Evolutionary conservation across 495 filamentous ascomycete genomes (phyloP).

Genomic region (Penicillium dipodomyicola): DNA sequence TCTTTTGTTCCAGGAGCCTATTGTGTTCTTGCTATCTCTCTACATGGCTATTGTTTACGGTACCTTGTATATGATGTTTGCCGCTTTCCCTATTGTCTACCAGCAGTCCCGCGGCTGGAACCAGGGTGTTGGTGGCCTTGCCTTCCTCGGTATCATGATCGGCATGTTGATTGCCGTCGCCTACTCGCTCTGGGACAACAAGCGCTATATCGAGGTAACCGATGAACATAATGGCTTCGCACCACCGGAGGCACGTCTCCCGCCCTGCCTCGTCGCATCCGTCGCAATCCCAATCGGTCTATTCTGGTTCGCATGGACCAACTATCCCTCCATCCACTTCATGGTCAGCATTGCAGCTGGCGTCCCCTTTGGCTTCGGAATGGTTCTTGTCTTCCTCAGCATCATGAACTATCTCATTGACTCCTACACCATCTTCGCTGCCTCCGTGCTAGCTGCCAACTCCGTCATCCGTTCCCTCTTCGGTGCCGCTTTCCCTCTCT

Average conservation of each 20-base stretch:
- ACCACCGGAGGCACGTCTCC: slow-evolving; percentile 50
- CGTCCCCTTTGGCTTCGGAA: slow-evolving; percentile 70
- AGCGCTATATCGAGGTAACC: slow-evolving; percentile 41
- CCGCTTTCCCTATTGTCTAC: slow-evolving; percentile 79
- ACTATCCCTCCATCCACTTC: slow-evolving; percentile 67
- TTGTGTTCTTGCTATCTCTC: slow-evolving; percentile 62
- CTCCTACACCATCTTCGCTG: slow-evolving; percentile 76
- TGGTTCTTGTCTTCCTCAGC: slow-evolving; percentile 71
- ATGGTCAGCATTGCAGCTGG: slow-evolving; percentile 62
- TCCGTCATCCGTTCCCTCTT: slow-evolving; percentile 66
- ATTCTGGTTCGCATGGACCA: slow-evolving; percentile 71
- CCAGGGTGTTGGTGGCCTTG: slow-evolving; percentile 66
- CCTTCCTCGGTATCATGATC: slow-evolving; percentile 78
- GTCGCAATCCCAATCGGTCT: slow-evolving; percentile 48
- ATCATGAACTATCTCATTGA: slow-evolving; percentile 82
- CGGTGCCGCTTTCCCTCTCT: slow-evolving; percentile 82
- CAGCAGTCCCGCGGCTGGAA: slow-evolving; percentile 69
- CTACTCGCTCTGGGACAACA: slow-evolving; percentile 51
- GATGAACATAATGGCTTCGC: slow-evolving; percentile 41
- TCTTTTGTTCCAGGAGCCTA: slow-evolving; percentile 52
- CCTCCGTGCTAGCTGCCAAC: slow-evolving; percentile 76
- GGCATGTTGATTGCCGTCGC: slow-evolving; percentile 69
- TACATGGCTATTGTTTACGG: slow-evolving; percentile 78
- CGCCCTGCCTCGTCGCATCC: slow-evolving; percentile 44
- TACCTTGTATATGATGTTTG: slow-evolving; percentile 80